Evolutionary conservation across 352 stramenopile species (phyloP).

Genomic region (Peronospora farinosa): DNA sequence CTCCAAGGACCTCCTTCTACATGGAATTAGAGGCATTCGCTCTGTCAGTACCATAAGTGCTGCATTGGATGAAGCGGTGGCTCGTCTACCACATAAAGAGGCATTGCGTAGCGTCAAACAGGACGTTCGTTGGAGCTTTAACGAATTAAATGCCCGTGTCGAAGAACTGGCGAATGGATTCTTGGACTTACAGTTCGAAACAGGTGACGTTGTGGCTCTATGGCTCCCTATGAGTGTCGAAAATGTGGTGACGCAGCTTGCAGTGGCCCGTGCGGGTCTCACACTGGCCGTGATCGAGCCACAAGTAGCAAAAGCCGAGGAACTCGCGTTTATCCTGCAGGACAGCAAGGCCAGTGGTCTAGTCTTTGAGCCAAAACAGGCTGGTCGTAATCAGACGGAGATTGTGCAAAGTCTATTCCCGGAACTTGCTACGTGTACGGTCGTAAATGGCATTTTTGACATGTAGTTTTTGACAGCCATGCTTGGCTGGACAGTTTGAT

Average conservation of each 20-base stretch:
- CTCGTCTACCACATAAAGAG: slow-evolving; percentile 80
- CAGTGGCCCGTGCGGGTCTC: slow-evolving; percentile 74
- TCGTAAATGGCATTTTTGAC: no score
- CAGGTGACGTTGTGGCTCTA: slow-evolving; percentile 69
- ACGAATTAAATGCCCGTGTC: slow-evolving; percentile 70
- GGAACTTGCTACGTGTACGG: slow-evolving; percentile 69
- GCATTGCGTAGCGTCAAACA: slow-evolving; percentile 77
- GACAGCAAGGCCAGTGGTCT: slow-evolving; percentile 75
- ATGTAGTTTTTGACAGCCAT: not conserved
- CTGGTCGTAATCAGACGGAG: slow-evolving; percentile 60
- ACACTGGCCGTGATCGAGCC: slow-evolving; percentile 80
- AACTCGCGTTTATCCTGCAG: slow-evolving; percentile 77
- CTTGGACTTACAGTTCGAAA: slow-evolving; percentile 61
- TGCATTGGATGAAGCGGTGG: slow-evolving; percentile 65
- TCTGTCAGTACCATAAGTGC: slow-evolving; percentile 60
- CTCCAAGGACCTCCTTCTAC: slow-evolving; percentile 50
- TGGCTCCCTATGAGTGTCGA: slow-evolving; percentile 84
- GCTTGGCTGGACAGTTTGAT: not conserved
- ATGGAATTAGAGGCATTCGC: slow-evolving; percentile 31
- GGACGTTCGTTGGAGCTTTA: slow-evolving; percentile 81
- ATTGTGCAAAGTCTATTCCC: slow-evolving; percentile 71
- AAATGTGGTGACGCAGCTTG: slow-evolving; percentile 78
- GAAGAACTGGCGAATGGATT: slow-evolving; percentile 78
- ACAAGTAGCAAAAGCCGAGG: slow-evolving; percentile 57
- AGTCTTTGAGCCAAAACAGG: slow-evolving; percentile 81